These are phyloP conservation scores for Cystobasidium ongulense DNA, from an alignment of 768 basidiomycete genomes.

Conservation along the genomic window DNA sequence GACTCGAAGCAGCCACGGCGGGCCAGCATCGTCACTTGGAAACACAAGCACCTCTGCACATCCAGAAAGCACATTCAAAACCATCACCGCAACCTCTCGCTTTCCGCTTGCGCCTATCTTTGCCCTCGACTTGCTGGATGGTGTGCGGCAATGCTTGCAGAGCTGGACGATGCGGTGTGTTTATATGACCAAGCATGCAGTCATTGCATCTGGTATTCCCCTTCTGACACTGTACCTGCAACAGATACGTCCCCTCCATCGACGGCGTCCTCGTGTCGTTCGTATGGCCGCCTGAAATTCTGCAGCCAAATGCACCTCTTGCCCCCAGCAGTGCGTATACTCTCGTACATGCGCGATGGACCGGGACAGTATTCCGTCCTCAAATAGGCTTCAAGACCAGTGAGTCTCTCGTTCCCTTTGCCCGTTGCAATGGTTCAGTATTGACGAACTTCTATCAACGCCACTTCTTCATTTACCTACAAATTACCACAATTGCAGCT, in stretches of 20 bases:
- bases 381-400: constrained; percentile 46
- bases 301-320: constrained; percentile 41
- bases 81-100: constrained; percentile 37
- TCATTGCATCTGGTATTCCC: not conserved
- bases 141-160: constrained; percentile 47
- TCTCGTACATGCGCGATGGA: constrained; percentile 45
- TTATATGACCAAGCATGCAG: constrained; percentile 11
- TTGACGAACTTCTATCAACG: not conserved
- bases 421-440: not conserved
- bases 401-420: constrained; percentile 41
- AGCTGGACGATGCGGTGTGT: constrained; percentile 49
- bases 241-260: constrained; percentile 48
- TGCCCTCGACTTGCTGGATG: constrained; percentile 44
- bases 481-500: constrained; percentile 38
- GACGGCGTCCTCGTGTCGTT: constrained; percentile 46
- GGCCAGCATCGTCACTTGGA: not conserved
- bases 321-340: constrained; percentile 42
- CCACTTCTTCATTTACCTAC: not conserved
- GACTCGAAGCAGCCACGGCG: not conserved
- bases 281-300: constrained; percentile 44
- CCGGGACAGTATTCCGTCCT: constrained; percentile 47
- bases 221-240: not conserved
- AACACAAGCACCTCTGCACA: not conserved
- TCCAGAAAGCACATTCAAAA: constrained; percentile 36
- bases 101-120: constrained; percentile 39